Conservation (phyloP, 78 protist genomes). For the Dictyostelium purpureum region DNA sequence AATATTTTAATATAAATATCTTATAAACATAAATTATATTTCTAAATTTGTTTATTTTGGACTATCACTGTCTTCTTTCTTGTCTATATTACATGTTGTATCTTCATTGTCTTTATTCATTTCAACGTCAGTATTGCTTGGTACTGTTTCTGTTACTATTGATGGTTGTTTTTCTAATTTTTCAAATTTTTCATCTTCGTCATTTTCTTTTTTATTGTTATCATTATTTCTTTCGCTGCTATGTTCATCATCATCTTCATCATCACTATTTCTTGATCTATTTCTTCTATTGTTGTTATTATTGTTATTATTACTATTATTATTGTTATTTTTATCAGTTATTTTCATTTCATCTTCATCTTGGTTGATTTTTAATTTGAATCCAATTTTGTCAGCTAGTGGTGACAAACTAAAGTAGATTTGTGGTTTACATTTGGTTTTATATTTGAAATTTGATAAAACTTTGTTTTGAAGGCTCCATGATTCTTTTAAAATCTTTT, state of each 20-base stretch:
- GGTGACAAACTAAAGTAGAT: constrained; percentile 21
- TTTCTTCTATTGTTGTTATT: neutral
- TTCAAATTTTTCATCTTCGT: neutral
- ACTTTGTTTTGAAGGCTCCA: constrained; percentile 25
- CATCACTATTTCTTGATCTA: neutral
- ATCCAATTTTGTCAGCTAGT: constrained; percentile 20
- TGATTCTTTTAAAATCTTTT: constrained; percentile 10
- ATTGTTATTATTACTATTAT: neutral
- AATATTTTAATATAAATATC: too few relatives aligned
- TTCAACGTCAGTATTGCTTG: neutral
- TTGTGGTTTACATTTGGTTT: constrained; percentile 20
- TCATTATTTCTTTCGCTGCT: neutral
- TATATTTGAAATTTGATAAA: neutral
- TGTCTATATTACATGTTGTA: neutral
- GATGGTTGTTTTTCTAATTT: neutral
- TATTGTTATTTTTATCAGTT: neutral
- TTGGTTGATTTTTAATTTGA: neutral
- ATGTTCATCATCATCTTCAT: neutral
- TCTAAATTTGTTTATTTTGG: too few relatives aligned
- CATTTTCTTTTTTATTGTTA: neutral
- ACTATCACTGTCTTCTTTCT: too few relatives aligned
- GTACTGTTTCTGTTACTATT: neutral
- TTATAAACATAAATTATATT: too few relatives aligned
- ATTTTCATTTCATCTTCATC: neutral
- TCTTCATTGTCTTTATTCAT: neutral